Base-by-base conservation (phyloP, 371 early-diverging fungal genomes). In the Syncephalis fuscata region DNA sequence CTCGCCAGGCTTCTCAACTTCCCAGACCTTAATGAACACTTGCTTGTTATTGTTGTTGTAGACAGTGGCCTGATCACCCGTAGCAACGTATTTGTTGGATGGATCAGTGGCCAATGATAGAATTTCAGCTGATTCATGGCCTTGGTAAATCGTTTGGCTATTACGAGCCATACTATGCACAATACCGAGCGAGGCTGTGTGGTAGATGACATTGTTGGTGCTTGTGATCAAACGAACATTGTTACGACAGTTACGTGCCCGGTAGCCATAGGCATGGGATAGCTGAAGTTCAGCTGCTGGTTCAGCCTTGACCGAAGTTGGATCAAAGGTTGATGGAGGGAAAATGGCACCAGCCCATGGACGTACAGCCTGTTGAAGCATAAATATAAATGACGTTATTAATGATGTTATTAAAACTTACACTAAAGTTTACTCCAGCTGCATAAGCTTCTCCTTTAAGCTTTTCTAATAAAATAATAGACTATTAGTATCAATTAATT, bases 311-410 rank as follows among this genome's bases (percentile, higher is more conserved):
- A 24, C 44, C 32, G 32, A 32, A 19, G 44, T 19, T 44, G 44
- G 44, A 22, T 22, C 24, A 24, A 44, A 44, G 5, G 19, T 19
- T 15, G 19, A 19, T 21, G 44, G 44, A 3, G 44, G 44, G 24
- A 22, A 44, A 7, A 44, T 44, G 22, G 44, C 44, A 4, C 44
- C 44, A 17, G 44, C 44, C 44, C 44, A 44, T 44, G 44, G 44
- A 11, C 24, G 44, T 5, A 14, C 24, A 19, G 10, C 20, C 44
- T 44, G 11, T 22, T 15, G 14, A 41, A 41, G 41, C 8, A 41
- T 41, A 15, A 7, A 19, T 7, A 44, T 22, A 19, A 3, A 44
- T 24, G 2, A 22, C 21, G 2, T 44, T 3, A 24, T 22, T 22
- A 22, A 11, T 14, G 22, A 44, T 16, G 22, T 19, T 19, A 20